Conservation (phyloP, 73 alveolate species). For the Paramecium primaurelia region DNA sequence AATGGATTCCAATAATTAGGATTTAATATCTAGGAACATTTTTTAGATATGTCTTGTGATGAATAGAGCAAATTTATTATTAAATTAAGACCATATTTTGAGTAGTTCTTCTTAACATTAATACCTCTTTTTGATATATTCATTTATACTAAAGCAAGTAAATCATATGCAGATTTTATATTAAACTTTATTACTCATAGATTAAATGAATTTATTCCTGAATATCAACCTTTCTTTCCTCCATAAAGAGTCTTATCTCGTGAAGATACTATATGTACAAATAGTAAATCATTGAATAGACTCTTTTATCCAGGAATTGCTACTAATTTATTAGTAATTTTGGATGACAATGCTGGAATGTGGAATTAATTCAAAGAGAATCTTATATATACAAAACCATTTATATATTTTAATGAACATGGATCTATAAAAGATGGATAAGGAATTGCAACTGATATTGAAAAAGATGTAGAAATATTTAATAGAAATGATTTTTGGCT, state of each 20-base stretch:
- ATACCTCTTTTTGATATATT: conserved; percentile 15
- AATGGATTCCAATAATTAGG: conserved; percentile 1
- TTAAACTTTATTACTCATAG: background rate
- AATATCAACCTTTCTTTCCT: conserved; percentile 15
- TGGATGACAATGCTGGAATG: conserved; percentile 38
- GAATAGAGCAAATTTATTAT: background rate
- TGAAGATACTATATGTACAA: conserved; percentile 8
- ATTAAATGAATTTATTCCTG: background rate
- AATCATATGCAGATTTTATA: conserved; percentile 15
- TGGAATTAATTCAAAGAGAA: conserved; percentile 21
- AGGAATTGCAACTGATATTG: conserved; percentile 28
- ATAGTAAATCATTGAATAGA: conserved; percentile 12
- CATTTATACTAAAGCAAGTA: conserved; percentile 45
- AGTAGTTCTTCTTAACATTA: background rate
- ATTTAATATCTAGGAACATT: background rate
- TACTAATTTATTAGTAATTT: background rate
- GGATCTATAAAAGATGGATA: background rate
- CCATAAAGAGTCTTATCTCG: background rate
- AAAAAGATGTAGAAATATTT: background rate
- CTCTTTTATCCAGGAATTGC: conserved; percentile 39
- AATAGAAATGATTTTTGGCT: conserved; percentile 32
- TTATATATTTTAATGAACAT: background rate
- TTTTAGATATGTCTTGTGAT: background rate
- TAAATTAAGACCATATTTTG: conserved; percentile 26
- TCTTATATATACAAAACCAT: conserved; percentile 22